Percentiles rank a stretch among this genome's conserved stretches.
Conservation (phyloP, 352 stramenopile genomes). For the Phytopythium helicoides region DNA sequence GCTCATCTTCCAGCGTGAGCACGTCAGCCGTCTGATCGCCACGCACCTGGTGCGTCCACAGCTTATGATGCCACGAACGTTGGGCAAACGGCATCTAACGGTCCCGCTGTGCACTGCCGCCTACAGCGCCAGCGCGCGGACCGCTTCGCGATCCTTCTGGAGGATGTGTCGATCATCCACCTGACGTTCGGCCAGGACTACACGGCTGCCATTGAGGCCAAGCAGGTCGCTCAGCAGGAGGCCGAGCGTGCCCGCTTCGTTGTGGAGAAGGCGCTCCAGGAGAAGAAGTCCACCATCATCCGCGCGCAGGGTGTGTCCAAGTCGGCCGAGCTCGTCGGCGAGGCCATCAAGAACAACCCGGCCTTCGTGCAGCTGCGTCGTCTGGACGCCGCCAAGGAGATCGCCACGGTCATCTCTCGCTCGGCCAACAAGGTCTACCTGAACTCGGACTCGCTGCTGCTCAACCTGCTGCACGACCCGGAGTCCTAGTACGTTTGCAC, state of each 20-base stretch:
- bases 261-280: constrained; percentile 97
- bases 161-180: constrained; percentile 99
- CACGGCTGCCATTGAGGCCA: constrained; percentile 98
- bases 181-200: constrained; percentile 99
- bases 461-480: constrained; percentile 93
- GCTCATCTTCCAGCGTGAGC: constrained; percentile 98
- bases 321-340: constrained; percentile 97
- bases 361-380: constrained; percentile 99
- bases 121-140: constrained; percentile 74
- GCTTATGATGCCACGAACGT: no score
- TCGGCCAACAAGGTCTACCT: constrained; percentile 98
- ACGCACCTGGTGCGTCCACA: constrained; percentile 74
- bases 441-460: constrained; percentile 96
- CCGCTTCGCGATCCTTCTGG: constrained; percentile 93
- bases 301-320: constrained; percentile 97
- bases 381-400: constrained; percentile 98
- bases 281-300: constrained; percentile 99
- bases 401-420: constrained; percentile 94
- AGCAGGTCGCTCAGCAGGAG: constrained; percentile 99
- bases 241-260: constrained; percentile 98
- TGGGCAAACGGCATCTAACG: no score
- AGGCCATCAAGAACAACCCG: constrained; percentile 99
- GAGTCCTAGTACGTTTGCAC: constrained; percentile 43
- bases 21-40: constrained; percentile 95
- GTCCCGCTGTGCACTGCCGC: constrained; percentile 1